Conservation (phyloP, 768 basidiomycete genomes). For the Podaxis mareebaensis region DNA sequence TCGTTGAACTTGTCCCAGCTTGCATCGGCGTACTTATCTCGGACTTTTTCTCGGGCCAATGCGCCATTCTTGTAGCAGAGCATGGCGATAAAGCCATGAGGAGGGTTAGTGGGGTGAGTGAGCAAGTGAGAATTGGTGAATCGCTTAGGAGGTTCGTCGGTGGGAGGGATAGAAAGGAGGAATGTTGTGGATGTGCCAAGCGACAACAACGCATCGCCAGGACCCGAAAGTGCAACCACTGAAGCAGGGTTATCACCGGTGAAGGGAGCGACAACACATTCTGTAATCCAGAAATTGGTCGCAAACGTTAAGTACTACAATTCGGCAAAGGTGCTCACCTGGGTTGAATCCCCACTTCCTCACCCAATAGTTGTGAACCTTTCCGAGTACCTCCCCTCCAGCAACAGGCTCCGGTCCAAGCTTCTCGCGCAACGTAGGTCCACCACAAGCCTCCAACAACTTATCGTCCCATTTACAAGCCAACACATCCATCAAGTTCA, state of each 20-base stretch:
- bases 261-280: constrained; percentile 80
- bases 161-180: constrained; percentile 72
- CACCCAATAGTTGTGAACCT: constrained; percentile 68
- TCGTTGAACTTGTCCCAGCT: constrained; percentile 74
- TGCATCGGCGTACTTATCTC: constrained; percentile 58
- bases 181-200: constrained; percentile 89
- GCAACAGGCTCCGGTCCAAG: constrained; percentile 77
- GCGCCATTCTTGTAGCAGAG: constrained; percentile 91
- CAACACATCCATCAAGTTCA: constrained; percentile 84
- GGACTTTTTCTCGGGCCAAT: constrained; percentile 75
- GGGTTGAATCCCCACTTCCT: constrained; percentile 73
- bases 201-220: constrained; percentile 82
- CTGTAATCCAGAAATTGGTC: constrained; percentile 31
- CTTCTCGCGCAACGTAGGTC: constrained; percentile 63
- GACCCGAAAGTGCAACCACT: constrained; percentile 69
- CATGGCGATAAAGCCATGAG: constrained; percentile 79
- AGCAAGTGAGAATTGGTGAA: constrained; percentile 77
- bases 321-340: constrained; percentile 36
- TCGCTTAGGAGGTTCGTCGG: constrained; percentile 61
- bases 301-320: not conserved
- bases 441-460: constrained; percentile 69
- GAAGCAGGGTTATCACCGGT: constrained; percentile 92
- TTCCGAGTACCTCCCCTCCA: constrained; percentile 69
- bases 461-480: constrained; percentile 72
- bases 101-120: constrained; percentile 61